Evolutionary conservation across 169 alveolate genomes (phyloP).

Genomic region (Theileria sp.): DNA sequence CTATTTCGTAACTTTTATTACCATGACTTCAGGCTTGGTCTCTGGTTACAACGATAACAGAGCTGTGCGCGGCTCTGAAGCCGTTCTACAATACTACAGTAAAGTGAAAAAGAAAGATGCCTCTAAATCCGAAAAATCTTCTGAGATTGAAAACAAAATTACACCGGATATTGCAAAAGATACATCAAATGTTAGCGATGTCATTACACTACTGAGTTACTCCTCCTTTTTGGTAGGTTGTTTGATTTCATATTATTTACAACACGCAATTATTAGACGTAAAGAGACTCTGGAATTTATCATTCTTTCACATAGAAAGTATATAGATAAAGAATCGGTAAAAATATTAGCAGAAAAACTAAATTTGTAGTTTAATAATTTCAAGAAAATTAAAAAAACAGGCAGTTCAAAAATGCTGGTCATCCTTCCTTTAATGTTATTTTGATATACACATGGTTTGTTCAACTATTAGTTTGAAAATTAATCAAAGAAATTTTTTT

Average conservation of each 20-base stretch:
- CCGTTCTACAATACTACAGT: slow-evolving; percentile 1
- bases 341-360: background rate
- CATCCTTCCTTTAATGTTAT: background rate
- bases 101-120: background rate
- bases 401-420: background rate
- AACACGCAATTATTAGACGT: background rate
- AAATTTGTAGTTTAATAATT: background rate
- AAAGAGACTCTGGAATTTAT: background rate
- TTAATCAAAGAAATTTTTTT: background rate
- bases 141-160: background rate
- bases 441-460: background rate
- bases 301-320: background rate
- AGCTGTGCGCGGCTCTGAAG: background rate
- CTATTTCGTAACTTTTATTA: background rate
- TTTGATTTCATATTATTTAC: background rate
- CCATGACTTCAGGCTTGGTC: background rate
- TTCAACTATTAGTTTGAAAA: background rate
- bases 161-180: background rate
- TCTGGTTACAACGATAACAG: background rate
- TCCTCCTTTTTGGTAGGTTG: background rate
- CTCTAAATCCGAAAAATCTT: background rate
- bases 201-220: background rate
- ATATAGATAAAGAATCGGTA: background rate
- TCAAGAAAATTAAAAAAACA: too few relatives aligned
- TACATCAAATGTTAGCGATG: slow-evolving; percentile 2